Base-by-base conservation (phyloP, 306 rosid species). In the Quercus aquifolioides region DNA sequence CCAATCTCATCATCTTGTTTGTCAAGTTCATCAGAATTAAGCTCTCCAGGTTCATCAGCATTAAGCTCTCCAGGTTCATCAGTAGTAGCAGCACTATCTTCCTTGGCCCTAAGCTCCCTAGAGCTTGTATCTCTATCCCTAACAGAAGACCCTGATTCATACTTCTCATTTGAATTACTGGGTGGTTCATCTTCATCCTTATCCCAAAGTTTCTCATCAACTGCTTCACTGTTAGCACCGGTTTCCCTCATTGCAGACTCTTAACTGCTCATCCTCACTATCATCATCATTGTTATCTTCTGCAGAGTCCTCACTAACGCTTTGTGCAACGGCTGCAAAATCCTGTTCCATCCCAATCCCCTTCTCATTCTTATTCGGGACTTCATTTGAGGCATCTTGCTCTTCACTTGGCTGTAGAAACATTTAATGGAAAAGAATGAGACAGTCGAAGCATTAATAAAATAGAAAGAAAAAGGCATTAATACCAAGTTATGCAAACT, bases 291-390 rank as follows among this genome's bases (percentile, higher is more conserved):
- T 84, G 56, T 88, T 80, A 41, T 92, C 93, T 68, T 88, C 95
- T 77, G 78, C 91, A 1, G 97, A 89, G 60, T 95, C 94, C 82
- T 90, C 95, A 64, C 98, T 95, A 75, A 95, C 87, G 82, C 91
- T 90, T 58, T 11, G 64, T 74, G 89, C 82, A 82, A 90, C 95
- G 33, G 92, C 98, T 55, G 74, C 80, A 78, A 95, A 90, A 86
- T 95, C 97, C 68, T 91, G 84, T 21, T 91, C 97, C 97, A 95
- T 91, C 85, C 92, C 97, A 76, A 95, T 85, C 31, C 99, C 99
- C 74, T 80, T 84, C 65, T 87, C 90, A 77, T 84, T 78, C 84
- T 87, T 85, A 82, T 83, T 83, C 1, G 94, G 92, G 46, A 57
- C 76, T 76, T 92, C 92, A 64, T 71, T 81, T 54, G 88, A 60